phyloP scores from a whole-genome alignment of 2,329 filamentous ascomycete species.

The Arachnomyces sp. region DNA sequence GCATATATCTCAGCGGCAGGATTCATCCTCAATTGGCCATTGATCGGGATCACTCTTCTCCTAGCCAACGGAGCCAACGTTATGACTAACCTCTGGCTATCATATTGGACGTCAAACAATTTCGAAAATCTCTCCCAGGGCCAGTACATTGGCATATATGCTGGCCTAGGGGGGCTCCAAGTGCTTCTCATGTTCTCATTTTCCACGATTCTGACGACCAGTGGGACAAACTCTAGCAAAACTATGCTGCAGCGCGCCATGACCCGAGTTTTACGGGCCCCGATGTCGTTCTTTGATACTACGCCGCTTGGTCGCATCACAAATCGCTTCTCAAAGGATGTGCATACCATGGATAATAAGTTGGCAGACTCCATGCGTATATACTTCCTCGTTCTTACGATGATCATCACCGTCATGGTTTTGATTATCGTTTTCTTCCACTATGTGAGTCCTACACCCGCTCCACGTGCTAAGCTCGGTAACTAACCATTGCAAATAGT shows the following conservation, averaged over 20 bases:
- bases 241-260: slow-evolving; percentile 75
- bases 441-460: slow-evolving; percentile 42
- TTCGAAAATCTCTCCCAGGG: slow-evolving; percentile 56
- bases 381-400: slow-evolving; percentile 77
- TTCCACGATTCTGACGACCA: slow-evolving; percentile 66
- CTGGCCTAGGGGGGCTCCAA: slow-evolving; percentile 62
- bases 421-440: slow-evolving; percentile 94
- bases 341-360: slow-evolving; percentile 94
- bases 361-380: slow-evolving; percentile 84
- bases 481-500: slow-evolving; percentile 32
- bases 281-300: slow-evolving; percentile 91
- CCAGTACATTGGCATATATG: slow-evolving; percentile 62
- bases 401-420: slow-evolving; percentile 74
- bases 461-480: neutral
- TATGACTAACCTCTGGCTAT: slow-evolving; percentile 81
- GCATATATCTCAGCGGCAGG: slow-evolving; percentile 69
- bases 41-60: slow-evolving; percentile 56
- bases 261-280: slow-evolving; percentile 59
- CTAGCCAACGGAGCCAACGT: slow-evolving; percentile 79
- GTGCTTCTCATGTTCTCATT: slow-evolving; percentile 72
- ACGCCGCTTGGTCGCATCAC: slow-evolving; percentile 92
- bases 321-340: slow-evolving; percentile 90
- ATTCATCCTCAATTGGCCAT: slow-evolving; percentile 53
- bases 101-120: slow-evolving; percentile 81
- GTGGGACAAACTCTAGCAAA: slow-evolving; percentile 74